Evolutionary conservation across 1,139 yeast genomes (phyloP).

Genomic region (Scheffersomyces cryptocercus): DNA sequence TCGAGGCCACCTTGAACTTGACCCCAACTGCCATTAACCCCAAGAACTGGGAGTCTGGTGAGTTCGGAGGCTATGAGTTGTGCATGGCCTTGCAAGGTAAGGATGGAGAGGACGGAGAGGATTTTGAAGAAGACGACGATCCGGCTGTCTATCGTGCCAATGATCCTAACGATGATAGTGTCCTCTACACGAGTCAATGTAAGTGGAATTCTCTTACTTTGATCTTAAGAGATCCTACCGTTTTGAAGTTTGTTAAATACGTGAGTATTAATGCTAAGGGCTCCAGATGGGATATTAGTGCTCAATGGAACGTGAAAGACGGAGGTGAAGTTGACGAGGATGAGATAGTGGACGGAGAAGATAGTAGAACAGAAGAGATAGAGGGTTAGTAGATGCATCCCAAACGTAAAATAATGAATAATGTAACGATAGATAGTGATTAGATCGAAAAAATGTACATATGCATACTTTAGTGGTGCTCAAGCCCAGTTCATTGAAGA

Average conservation of each 20-base stretch:
- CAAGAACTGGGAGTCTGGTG: constrained; percentile 83
- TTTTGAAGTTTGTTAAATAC: constrained; percentile 87
- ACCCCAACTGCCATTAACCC: constrained; percentile 63
- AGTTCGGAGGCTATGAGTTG: constrained; percentile 90
- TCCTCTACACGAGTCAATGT: constrained; percentile 78
- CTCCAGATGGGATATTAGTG: constrained; percentile 86
- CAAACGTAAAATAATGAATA: too few species aligned
- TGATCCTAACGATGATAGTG: constrained; percentile 71
- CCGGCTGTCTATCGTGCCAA: constrained; percentile 59
- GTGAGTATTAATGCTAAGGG: constrained; percentile 88
- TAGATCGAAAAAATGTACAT: too few species aligned
- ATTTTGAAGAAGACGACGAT: constrained; percentile 44
- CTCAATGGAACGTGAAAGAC: constrained; percentile 72
- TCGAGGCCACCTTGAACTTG: constrained; percentile 71
- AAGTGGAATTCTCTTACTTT: constrained; percentile 78
- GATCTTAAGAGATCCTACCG: constrained; percentile 80
- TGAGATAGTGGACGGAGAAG: constrained; percentile 9
- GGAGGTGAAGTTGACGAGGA: constrained; percentile 23
- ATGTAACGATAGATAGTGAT: too few species aligned
- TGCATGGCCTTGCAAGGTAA: constrained; percentile 69
- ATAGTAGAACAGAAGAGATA: background rate
- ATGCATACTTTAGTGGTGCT: too few species aligned
- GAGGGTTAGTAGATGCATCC: too few species aligned
- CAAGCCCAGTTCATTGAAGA: too few species aligned
- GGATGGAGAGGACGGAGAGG: constrained; percentile 48